Conservation (phyloP, 345 rosid species). For the Brassica nigra region DNA sequence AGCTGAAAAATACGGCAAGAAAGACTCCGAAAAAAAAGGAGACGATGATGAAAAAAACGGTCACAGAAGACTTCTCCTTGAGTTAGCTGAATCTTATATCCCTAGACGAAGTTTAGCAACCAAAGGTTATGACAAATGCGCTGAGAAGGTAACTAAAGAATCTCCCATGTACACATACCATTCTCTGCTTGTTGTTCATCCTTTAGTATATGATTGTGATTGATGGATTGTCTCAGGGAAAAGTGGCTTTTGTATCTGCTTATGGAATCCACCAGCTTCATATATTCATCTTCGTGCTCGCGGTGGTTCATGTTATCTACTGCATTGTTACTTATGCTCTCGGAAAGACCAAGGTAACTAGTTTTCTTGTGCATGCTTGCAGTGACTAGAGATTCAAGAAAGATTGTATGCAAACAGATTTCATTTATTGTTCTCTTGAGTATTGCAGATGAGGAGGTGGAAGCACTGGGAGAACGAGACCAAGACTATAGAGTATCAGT, state of each 20-base stretch:
- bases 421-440: neutral
- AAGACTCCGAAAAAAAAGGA: neutral
- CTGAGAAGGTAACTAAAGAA: neutral
- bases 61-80: neutral
- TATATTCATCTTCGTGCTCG: neutral
- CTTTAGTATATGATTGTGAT: neutral
- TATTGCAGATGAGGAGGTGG: neutral
- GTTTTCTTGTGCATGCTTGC: neutral
- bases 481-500: neutral
- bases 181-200: neutral
- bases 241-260: slow-evolving; percentile 1
- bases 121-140: neutral
- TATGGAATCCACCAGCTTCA: slow-evolving; percentile 4
- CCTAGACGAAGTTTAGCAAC: neutral
- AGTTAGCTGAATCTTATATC: neutral
- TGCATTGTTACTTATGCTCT: slow-evolving; percentile 2
- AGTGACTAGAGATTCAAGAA: neutral
- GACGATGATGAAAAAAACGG: neutral
- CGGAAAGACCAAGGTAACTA: neutral
- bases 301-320: neutral
- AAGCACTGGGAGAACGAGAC: neutral
- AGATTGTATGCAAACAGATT: neutral
- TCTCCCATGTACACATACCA: neutral
- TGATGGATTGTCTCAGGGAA: neutral
- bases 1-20: neutral